Percentiles rank a stretch among this genome's conserved stretches.
phyloP scores from a whole-genome alignment of 352 stramenopile species.

The Globisporangium cylindrosporum region DNA sequence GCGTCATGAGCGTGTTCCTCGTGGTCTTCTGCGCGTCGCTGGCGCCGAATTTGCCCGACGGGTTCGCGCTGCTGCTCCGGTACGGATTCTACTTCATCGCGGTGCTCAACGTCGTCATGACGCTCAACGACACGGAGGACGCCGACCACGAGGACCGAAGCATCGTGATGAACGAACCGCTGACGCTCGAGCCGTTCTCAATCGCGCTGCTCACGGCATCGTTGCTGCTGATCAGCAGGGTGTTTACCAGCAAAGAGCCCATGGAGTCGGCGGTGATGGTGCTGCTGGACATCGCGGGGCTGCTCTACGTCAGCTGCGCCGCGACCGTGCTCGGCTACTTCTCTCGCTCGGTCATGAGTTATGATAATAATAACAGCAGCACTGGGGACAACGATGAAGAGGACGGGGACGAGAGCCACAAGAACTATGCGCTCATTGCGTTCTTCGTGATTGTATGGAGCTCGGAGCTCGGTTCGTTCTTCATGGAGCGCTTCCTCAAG shows the following conservation, averaged over 20 bases:
- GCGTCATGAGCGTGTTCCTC: constrained; percentile 35
- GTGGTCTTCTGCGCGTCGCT: constrained; percentile 33
- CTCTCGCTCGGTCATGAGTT: constrained; percentile 24
- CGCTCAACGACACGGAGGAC: neutral
- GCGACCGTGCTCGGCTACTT: constrained; percentile 52
- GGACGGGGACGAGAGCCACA: neutral
- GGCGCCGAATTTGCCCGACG: constrained; percentile 45
- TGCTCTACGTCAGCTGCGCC: constrained; percentile 47
- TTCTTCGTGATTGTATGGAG: constrained; percentile 61
- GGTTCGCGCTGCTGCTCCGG: constrained; percentile 36
- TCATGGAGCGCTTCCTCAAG: constrained; percentile 48
- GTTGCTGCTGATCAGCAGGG: constrained; percentile 43
- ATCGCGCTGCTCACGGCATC: constrained; percentile 38
- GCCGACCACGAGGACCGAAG: constrained; percentile 3
- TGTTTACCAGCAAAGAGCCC: constrained; percentile 55
- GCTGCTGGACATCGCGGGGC: constrained; percentile 45
- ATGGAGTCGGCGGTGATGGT: constrained; percentile 61
- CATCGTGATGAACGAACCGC: constrained; percentile 14
- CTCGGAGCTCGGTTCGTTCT: constrained; percentile 47
- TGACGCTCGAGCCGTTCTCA: constrained; percentile 54
- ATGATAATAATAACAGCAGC: constrained; percentile 10
- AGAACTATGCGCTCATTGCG: constrained; percentile 24
- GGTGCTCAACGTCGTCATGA: constrained; percentile 47
- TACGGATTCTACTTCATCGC: constrained; percentile 56
- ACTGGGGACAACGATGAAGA: constrained; percentile 10